These are phyloP conservation scores for Penicillium salamii DNA, from an alignment of 495 filamentous ascomycete genomes.

Conservation along the genomic window DNA sequence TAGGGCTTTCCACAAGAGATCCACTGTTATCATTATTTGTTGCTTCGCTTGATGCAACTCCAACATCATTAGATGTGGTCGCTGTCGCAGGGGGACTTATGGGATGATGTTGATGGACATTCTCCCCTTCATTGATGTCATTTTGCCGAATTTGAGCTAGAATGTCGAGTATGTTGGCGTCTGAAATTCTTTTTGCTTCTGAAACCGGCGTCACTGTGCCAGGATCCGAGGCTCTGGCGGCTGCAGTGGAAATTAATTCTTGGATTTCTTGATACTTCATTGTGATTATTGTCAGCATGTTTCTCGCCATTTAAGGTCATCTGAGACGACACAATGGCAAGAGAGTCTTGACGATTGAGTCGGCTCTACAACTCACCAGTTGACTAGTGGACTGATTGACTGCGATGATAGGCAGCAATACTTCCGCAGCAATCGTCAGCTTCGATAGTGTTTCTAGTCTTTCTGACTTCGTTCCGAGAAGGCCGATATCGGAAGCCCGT, in stretches of 20 bases:
- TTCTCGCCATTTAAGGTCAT: too few species aligned
- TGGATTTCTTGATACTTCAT: neutral
- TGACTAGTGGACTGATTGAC: neutral
- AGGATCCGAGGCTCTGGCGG: neutral
- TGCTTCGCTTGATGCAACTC: neutral
- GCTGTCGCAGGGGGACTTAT: neutral
- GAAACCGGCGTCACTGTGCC: too few species aligned
- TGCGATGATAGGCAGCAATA: neutral
- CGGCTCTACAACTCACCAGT: neutral
- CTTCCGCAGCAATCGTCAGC: neutral
- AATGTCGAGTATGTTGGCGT: neutral
- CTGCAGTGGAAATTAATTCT: neutral
- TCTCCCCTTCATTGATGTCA: neutral
- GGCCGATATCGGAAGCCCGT: neutral
- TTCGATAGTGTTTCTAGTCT: neutral
- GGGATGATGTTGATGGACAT: neutral
- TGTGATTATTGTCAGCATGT: neutral
- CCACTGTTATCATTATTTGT: neutral
- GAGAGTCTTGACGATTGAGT: too few species aligned
- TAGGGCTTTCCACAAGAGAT: neutral
- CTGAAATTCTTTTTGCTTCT: neutral
- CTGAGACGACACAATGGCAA: too few species aligned
- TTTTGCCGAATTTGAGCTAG: neutral
- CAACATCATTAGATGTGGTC: neutral
- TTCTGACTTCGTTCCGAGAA: neutral